Conservation (phyloP, 805 yeast genomes). For the Wickerhamomyces xylosicus region DNA sequence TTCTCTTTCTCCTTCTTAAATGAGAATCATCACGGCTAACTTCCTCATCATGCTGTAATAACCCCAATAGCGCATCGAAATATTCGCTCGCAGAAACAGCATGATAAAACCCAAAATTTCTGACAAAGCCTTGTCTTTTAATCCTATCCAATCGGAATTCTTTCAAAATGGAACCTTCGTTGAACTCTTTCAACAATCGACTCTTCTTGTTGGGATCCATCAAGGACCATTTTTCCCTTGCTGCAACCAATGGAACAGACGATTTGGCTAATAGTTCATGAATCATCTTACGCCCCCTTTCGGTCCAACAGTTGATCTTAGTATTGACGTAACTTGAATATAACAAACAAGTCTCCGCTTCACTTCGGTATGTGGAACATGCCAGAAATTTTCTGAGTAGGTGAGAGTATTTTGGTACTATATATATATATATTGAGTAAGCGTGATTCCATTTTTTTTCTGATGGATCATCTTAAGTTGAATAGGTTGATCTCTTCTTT, state of each 20-base stretch:
- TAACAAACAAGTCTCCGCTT: no score
- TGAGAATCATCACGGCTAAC: no score
- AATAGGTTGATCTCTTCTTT: no score
- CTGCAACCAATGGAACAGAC: constrained; percentile 87
- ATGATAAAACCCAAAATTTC: constrained; percentile 83
- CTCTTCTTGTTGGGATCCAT: constrained; percentile 75
- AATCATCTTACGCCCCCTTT: constrained; percentile 76
- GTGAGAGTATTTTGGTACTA: no score
- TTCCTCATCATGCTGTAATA: constrained; percentile 58
- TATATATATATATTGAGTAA: no score
- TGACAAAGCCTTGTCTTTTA: constrained; percentile 74
- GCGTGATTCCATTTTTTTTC: no score
- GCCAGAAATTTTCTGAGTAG: no score
- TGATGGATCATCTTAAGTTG: no score
- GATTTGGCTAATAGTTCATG: constrained; percentile 91
- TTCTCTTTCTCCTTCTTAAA: background rate
- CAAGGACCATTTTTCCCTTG: constrained; percentile 88
- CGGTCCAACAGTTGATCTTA: constrained; percentile 80
- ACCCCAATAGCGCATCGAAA: constrained; percentile 79
- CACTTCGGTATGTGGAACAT: no score
- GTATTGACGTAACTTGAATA: constrained; percentile 91
- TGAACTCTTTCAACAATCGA: constrained; percentile 58
- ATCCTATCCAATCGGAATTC: constrained; percentile 76
- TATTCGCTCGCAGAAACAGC: constrained; percentile 86
- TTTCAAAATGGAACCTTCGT: constrained; percentile 43